phyloP scores from a whole-genome alignment of 345 rosid species.

The Gossypium thurberi region DNA sequence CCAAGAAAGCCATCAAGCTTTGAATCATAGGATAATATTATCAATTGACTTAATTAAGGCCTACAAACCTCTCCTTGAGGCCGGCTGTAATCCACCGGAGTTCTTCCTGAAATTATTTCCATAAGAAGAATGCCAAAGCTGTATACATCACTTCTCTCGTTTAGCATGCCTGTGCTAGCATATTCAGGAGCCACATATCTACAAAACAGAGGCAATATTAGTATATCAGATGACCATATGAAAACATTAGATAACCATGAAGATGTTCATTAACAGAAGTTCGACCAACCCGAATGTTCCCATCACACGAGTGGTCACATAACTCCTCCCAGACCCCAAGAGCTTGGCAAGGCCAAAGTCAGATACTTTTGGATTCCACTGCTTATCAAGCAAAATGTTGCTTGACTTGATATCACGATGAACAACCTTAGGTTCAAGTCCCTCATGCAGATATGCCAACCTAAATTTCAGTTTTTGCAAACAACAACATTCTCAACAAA shows the following conservation, averaged over 20 bases:
- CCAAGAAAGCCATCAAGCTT: neutral
- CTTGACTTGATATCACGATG: constrained; percentile 86
- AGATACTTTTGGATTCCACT: constrained; percentile 80
- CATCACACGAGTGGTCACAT: constrained; percentile 95
- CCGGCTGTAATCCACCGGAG: constrained; percentile 86
- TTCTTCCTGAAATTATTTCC: constrained; percentile 91
- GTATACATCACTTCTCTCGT: constrained; percentile 89
- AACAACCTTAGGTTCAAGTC: constrained; percentile 90
- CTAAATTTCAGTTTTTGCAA: constrained; percentile 22
- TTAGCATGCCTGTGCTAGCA: constrained; percentile 97
- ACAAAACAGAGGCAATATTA: constrained; percentile 12
- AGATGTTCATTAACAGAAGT: neutral
- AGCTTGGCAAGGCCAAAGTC: constrained; percentile 92
- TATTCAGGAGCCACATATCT: constrained; percentile 97
- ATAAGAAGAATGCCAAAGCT: constrained; percentile 91
- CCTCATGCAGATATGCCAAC: constrained; percentile 78
- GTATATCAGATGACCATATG: neutral
- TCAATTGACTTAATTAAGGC: neutral
- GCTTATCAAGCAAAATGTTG: constrained; percentile 84
- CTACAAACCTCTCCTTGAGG: constrained; percentile 70
- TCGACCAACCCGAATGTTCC: constrained; percentile 80
- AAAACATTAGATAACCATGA: neutral
- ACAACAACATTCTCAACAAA: neutral
- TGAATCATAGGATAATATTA: constrained; percentile 1
- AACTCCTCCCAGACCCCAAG: constrained; percentile 74